Evolutionary conservation across 345 rosid species (phyloP), one percentile per base, ranked within the genome.

Genomic region (Lumnitzera racemosa): DNA sequence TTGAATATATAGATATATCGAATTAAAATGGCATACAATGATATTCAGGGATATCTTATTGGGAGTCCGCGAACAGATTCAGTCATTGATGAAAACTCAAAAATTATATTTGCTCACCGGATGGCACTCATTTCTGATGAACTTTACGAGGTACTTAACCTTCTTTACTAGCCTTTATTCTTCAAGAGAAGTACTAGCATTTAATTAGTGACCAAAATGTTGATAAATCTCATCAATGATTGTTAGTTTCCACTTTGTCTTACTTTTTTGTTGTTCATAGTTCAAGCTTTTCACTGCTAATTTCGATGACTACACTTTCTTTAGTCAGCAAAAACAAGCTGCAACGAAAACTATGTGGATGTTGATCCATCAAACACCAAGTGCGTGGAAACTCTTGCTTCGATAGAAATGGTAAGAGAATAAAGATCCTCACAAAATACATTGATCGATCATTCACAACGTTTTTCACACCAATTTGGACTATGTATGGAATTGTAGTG

Each of bases 1-100:
- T 20, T 20, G 20, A 20, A 20, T 20, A 17, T 17, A 53, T 53
- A 20, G 11, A 20, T 16, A 27, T 27, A 27, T 20, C 3, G 9
- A 0, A 53, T 20, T 3, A 6, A 53, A 53, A 14, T n/a, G 12
- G 2, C 13, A 16, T 52, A 3, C 1, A 17, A 20, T 6, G 11
- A 15, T 46, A 36, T 58, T 20, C 57, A 74, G 78, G 78, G 78
- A 13, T 65, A 69, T 47, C 41, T 65, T 27, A 25, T 74, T 12
- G 67, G 78, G 11, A 64, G 78, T 48, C 78, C 78, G 12, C 24
- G 65, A 55, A 74, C 72, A n/a, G 70, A 65, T 58, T 63, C 61
- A 15, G 46, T 49, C 24, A 20, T 74, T 4, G 69, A 65, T 20
- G 59, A 62, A 8, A 68, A 74, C 31, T 69, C 74, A 3, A 69